Evolutionary conservation across 192 early-diverging fungal genomes (phyloP).

Genomic region (Umbelopsis sp.): DNA sequence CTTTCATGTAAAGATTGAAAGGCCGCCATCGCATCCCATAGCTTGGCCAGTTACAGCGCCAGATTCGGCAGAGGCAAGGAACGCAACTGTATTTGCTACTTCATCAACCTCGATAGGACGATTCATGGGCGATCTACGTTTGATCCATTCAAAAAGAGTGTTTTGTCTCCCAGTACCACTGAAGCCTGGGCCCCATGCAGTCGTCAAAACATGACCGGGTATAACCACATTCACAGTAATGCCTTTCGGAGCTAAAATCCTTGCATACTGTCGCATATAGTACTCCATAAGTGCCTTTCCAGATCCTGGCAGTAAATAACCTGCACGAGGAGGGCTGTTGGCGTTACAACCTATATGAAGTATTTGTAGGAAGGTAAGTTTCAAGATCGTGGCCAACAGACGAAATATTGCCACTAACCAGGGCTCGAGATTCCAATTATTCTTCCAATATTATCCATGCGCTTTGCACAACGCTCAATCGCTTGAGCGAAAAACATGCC

Average conservation of each 20-base stretch:
- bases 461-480: not conserved
- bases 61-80: not conserved
- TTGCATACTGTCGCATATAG: slow-evolving; percentile 15
- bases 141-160: not conserved
- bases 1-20: not conserved
- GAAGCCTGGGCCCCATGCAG: slow-evolving; percentile 7
- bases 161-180: not conserved
- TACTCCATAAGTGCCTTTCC: slow-evolving; percentile 10
- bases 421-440: slow-evolving; percentile 7
- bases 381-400: too few relatives aligned
- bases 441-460: slow-evolving; percentile 8
- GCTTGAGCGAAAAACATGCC: slow-evolving; percentile 16
- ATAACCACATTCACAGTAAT: slow-evolving; percentile 12
- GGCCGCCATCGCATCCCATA: not conserved
- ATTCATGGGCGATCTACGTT: not conserved
- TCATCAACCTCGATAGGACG: not conserved
- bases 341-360: not conserved
- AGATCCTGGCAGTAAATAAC: not conserved
- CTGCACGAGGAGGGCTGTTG: not conserved
- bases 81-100: not conserved
- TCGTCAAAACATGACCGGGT: not conserved
- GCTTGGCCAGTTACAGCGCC: slow-evolving; percentile 10
- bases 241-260: not conserved
- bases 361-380: not conserved
- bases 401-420: not conserved